Conservation (phyloP, 305 asterid species). For the Rubia balearica region DNA sequence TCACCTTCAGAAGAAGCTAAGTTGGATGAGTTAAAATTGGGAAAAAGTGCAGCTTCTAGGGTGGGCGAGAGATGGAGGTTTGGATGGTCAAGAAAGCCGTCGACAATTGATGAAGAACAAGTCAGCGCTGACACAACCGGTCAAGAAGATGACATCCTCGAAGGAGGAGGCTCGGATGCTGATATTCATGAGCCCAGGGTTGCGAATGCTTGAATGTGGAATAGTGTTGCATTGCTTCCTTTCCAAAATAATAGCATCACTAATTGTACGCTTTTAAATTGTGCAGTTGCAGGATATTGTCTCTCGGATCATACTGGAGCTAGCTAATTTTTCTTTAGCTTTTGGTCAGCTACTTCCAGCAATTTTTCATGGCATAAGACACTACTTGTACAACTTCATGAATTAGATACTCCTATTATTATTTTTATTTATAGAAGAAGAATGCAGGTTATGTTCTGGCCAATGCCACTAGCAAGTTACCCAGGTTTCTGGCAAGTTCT, state of each 20-base stretch:
- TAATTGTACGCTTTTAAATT: background rate
- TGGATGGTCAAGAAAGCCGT: conserved; percentile 35
- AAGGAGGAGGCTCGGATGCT: conserved; percentile 26
- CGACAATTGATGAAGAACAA: conserved; percentile 29
- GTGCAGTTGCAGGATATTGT: conserved; percentile 7
- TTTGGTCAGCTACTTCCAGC: background rate
- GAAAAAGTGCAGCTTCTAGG: conserved; percentile 49
- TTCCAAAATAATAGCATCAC: background rate
- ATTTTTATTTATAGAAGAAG: background rate
- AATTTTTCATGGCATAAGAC: background rate
- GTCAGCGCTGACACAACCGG: conserved; percentile 18
- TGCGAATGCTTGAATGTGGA: conserved; percentile 52
- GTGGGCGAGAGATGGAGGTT: conserved; percentile 27
- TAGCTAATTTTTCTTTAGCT: background rate
- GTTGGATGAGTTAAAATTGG: conserved; percentile 53
- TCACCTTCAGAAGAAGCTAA: conserved; percentile 73
- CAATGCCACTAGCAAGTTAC: no score
- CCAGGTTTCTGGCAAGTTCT: no score
- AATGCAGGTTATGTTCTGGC: no score
- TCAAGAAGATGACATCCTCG: conserved; percentile 14
- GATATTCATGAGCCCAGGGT: conserved; percentile 45
- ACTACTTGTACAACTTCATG: background rate
- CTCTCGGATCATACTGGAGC: background rate
- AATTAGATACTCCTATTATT: background rate
- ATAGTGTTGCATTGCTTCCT: background rate